Percentiles rank a stretch among this genome's conserved stretches.
Conservation (phyloP, 768 basidiomycete genomes). For the Pleurotus ostreatus region DNA sequence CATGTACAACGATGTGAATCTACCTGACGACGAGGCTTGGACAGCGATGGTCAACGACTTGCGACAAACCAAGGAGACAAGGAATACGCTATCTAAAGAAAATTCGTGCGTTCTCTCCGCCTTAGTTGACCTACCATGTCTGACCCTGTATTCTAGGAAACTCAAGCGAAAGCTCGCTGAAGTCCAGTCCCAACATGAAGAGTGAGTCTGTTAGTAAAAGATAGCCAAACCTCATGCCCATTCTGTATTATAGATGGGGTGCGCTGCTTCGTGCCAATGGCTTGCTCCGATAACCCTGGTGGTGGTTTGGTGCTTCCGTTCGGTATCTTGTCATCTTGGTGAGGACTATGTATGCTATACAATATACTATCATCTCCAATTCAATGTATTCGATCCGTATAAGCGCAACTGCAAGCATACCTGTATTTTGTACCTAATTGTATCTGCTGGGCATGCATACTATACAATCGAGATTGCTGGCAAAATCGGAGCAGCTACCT, state of each 20-base stretch:
- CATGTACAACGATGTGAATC: conserved; percentile 82
- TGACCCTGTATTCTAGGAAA: conserved; percentile 38
- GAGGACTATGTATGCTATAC: not conserved
- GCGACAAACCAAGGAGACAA: conserved; percentile 65
- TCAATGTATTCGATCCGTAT: conserved; percentile 10
- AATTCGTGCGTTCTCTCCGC: conserved; percentile 59
- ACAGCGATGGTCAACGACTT: conserved; percentile 72
- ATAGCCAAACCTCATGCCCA: not conserved
- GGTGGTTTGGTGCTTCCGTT: not conserved
- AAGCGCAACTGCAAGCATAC: too few relatives aligned
- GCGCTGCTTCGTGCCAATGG: conserved; percentile 51
- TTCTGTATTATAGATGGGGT: conserved; percentile 50
- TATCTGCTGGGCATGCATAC: too few relatives aligned
- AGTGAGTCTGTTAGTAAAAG: conserved; percentile 44
- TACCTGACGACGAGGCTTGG: conserved; percentile 85
- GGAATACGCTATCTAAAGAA: conserved; percentile 72
- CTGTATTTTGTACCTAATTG: too few relatives aligned
- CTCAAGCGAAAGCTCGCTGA: conserved; percentile 69
- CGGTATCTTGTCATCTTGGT: not conserved
- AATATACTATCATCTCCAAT: conserved; percentile 5
- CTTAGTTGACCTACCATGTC: not conserved
- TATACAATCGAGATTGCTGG: too few relatives aligned
- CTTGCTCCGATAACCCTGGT: conserved; percentile 29
- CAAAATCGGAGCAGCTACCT: too few relatives aligned
- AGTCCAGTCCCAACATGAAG: conserved; percentile 70